phyloP scores from a whole-genome alignment of 352 stramenopile genomes.

The Phytophthora vignae region DNA sequence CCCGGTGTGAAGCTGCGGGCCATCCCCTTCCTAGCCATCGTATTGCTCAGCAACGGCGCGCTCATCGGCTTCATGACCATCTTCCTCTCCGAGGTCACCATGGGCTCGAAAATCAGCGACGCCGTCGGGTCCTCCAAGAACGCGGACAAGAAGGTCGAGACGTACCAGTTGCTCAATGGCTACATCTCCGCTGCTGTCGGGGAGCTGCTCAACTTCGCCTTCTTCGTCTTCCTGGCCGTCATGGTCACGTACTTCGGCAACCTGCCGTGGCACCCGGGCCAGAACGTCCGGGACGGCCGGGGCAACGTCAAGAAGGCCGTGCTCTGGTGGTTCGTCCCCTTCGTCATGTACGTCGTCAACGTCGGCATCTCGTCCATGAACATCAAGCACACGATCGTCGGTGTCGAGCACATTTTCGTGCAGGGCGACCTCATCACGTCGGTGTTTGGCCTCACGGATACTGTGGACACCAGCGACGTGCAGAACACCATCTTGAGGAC shows the following conservation, averaged over 20 bases:
- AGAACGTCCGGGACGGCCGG: conserved; percentile 24
- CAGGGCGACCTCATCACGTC: conserved; percentile 36
- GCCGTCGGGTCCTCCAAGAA: conserved; percentile 42
- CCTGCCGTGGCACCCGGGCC: conserved; percentile 38
- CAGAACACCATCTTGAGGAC: conserved; percentile 50
- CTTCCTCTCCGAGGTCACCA: conserved; percentile 41
- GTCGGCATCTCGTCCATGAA: conserved; percentile 49
- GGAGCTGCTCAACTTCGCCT: conserved; percentile 37
- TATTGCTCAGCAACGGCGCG: conserved; percentile 28
- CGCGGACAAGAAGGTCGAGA: conserved; percentile 41
- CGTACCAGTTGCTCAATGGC: conserved; percentile 48
- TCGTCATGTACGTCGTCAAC: conserved; percentile 51
- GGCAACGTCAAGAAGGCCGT: conserved; percentile 37
- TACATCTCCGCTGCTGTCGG: conserved; percentile 41
- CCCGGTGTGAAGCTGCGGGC: conserved; percentile 34
- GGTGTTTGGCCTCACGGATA: neutral
- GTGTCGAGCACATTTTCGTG: conserved; percentile 44
- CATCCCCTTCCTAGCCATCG: conserved; percentile 28
- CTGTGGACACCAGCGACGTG: conserved; percentile 20
- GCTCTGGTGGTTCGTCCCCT: conserved; percentile 42
- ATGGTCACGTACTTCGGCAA: conserved; percentile 51
- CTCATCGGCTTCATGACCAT: conserved; percentile 40
- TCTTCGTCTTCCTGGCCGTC: conserved; percentile 50
- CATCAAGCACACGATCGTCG: conserved; percentile 43
- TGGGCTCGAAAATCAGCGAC: conserved; percentile 38